Evolutionary conservation across 257 asterid species (phyloP).

Genomic region (Penstemon barbatus): DNA sequence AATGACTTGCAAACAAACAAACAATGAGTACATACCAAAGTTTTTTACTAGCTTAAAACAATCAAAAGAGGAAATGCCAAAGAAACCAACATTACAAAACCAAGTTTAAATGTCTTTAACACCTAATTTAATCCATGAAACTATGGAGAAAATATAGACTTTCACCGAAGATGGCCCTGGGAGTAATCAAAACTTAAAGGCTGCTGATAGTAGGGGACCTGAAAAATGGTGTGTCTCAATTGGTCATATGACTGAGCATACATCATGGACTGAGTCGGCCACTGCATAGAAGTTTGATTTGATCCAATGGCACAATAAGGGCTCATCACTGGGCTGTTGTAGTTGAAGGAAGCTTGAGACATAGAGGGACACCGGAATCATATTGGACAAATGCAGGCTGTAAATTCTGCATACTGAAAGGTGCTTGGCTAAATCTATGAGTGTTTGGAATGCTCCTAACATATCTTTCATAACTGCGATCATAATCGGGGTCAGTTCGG

Average conservation of each 20-base stretch:
- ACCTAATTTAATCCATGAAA: conserved; percentile 35
- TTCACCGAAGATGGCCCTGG: conserved; percentile 48
- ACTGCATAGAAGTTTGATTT: conserved; percentile 72
- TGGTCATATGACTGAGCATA: conserved; percentile 89
- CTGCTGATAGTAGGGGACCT: conserved; percentile 89
- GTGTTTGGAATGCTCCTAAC: conserved; percentile 57
- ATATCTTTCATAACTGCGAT: conserved; percentile 88
- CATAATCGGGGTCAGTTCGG: conserved; percentile 90
- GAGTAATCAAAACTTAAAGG: conserved; percentile 86
- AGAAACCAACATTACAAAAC: conserved; percentile 31
- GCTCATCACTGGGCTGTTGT: conserved; percentile 59
- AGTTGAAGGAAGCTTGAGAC: conserved; percentile 62
- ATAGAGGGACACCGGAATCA: conserved; percentile 61
- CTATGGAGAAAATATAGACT: conserved; percentile 32
- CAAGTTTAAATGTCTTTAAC: conserved; percentile 34
- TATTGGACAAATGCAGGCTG: conserved; percentile 73
- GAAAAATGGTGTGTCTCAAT: conserved; percentile 65
- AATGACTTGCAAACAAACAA: too few species aligned
- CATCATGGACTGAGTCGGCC: conserved; percentile 91
- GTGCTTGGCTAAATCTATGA: conserved; percentile 53
- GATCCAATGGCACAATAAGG: conserved; percentile 73
- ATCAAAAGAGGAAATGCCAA: conserved; percentile 23
- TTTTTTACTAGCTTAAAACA: conserved; percentile 24
- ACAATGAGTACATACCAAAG: conserved; percentile 18
- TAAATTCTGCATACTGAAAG: conserved; percentile 52